phyloP scores from a whole-genome alignment of 2,329 filamentous ascomycete species.

The Neonectria faginata region DNA sequence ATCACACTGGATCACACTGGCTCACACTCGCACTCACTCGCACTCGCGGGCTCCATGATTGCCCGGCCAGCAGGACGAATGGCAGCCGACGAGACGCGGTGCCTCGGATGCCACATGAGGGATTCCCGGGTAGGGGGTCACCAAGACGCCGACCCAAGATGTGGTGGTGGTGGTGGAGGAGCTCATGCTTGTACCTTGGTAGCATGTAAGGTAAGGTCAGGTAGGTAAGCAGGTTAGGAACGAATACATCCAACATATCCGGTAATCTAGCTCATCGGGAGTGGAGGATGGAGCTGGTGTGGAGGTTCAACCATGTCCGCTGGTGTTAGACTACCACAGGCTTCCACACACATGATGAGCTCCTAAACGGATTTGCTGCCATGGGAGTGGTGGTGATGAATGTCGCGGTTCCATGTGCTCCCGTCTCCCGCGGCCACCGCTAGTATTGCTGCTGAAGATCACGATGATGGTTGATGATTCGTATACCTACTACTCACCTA shows the following conservation, averaged over 20 bases:
- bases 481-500: background rate
- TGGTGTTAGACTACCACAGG: slow-evolving; percentile 17
- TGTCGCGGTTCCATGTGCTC: slow-evolving; percentile 26
- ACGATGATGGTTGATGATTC: slow-evolving; percentile 19
- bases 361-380: slow-evolving; percentile 11
- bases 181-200: slow-evolving; percentile 17
- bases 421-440: slow-evolving; percentile 25
- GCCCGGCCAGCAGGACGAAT: slow-evolving; percentile 38
- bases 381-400: slow-evolving; percentile 23
- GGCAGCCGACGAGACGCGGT: slow-evolving; percentile 31
- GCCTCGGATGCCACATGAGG: slow-evolving; percentile 45
- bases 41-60: slow-evolving; percentile 39
- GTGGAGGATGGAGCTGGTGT: slow-evolving; percentile 25
- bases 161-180: slow-evolving; percentile 25
- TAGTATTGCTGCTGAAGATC: slow-evolving; percentile 24
- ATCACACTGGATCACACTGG: background rate
- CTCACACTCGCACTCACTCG: slow-evolving; percentile 11
- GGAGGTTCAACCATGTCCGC: slow-evolving; percentile 22
- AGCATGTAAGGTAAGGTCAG: slow-evolving; percentile 4
- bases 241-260: slow-evolving; percentile 2
- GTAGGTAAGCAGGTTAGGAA: slow-evolving; percentile 9
- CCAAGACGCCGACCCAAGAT: background rate
- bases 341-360: background rate
- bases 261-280: slow-evolving; percentile 29
- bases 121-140: slow-evolving; percentile 26